Conservation (phyloP, 352 stramenopile species). For the Phytophthora europaea region DNA sequence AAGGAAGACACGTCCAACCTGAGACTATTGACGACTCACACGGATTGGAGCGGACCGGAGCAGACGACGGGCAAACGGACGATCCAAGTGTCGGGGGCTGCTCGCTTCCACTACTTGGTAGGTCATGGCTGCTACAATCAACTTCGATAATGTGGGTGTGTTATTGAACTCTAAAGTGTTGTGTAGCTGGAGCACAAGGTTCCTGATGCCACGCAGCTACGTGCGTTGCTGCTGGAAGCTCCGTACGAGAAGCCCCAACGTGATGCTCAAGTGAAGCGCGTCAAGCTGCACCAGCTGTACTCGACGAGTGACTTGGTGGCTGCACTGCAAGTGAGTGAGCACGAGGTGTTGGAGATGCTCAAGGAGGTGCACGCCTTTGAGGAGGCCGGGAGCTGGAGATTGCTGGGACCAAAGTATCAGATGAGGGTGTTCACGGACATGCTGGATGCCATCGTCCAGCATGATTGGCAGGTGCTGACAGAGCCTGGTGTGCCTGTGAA, state of each 20-base stretch:
- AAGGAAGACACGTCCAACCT: slow-evolving; percentile 90
- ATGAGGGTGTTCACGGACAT: slow-evolving; percentile 74
- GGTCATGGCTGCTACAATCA: background rate
- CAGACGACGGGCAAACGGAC: slow-evolving; percentile 24
- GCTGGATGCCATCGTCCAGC: slow-evolving; percentile 76
- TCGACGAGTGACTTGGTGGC: slow-evolving; percentile 70
- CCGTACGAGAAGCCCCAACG: slow-evolving; percentile 57
- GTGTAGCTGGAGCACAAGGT: slow-evolving; percentile 72
- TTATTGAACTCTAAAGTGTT: background rate
- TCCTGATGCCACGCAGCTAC: slow-evolving; percentile 64
- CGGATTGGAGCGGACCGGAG: slow-evolving; percentile 53
- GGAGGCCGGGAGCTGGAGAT: slow-evolving; percentile 72
- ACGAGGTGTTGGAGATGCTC: slow-evolving; percentile 72
- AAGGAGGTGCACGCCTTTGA: slow-evolving; percentile 73
- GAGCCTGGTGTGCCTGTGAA: slow-evolving; percentile 53
- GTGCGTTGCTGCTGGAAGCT: slow-evolving; percentile 70
- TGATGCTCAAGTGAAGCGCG: slow-evolving; percentile 45
- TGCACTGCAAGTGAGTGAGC: slow-evolving; percentile 69
- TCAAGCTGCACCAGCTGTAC: slow-evolving; percentile 68
- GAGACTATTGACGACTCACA: slow-evolving; percentile 72
- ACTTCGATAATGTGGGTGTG: background rate
- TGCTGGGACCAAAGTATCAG: slow-evolving; percentile 71
- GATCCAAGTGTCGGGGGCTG: slow-evolving; percentile 66
- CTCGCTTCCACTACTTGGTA: slow-evolving; percentile 79
- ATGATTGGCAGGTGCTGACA: slow-evolving; percentile 69